Percentiles rank a stretch among this genome's conserved stretches.
phyloP scores from a whole-genome alignment of 2,329 filamentous ascomycete genomes.

The Paecilomyces sp. region DNA sequence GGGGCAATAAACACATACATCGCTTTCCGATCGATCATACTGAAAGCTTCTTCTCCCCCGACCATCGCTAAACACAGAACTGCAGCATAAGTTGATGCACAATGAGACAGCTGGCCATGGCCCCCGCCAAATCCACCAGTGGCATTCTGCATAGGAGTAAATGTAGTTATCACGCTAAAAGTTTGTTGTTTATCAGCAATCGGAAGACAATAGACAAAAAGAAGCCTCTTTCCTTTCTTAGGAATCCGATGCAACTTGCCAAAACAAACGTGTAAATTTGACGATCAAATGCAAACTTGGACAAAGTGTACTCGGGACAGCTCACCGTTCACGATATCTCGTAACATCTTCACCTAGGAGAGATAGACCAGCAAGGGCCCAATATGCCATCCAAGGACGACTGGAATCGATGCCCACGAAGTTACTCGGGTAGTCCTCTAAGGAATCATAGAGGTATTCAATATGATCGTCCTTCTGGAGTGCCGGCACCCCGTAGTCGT shows the following conservation, averaged over 20 bases:
- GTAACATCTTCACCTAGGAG: constrained; percentile 68
- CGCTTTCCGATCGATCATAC: constrained; percentile 68
- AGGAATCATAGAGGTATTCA: constrained; percentile 39
- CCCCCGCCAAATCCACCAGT: constrained; percentile 87
- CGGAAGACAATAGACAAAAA: neutral
- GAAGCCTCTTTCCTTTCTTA: neutral
- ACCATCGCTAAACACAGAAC: constrained; percentile 72
- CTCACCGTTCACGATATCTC: constrained; percentile 57
- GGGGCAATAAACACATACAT: constrained; percentile 45
- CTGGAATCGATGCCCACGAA: constrained; percentile 78
- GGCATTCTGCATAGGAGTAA: constrained; percentile 72
- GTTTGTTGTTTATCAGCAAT: constrained; percentile 8
- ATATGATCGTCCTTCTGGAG: constrained; percentile 58
- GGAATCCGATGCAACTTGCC: neutral
- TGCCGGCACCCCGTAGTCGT: constrained; percentile 64
- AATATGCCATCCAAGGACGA: constrained; percentile 91
- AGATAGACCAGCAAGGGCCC: constrained; percentile 70
- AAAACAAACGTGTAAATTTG: neutral
- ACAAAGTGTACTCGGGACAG: neutral
- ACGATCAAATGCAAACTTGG: neutral
- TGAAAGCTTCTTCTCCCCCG: constrained; percentile 65
- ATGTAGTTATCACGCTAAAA: constrained; percentile 60
- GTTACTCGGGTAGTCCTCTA: constrained; percentile 56
- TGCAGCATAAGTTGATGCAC: constrained; percentile 81
- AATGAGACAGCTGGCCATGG: constrained; percentile 82